These are phyloP conservation scores for Scleromitrula shiraiana DNA, from an alignment of 2,329 filamentous ascomycete genomes.

Conservation along the genomic window DNA sequence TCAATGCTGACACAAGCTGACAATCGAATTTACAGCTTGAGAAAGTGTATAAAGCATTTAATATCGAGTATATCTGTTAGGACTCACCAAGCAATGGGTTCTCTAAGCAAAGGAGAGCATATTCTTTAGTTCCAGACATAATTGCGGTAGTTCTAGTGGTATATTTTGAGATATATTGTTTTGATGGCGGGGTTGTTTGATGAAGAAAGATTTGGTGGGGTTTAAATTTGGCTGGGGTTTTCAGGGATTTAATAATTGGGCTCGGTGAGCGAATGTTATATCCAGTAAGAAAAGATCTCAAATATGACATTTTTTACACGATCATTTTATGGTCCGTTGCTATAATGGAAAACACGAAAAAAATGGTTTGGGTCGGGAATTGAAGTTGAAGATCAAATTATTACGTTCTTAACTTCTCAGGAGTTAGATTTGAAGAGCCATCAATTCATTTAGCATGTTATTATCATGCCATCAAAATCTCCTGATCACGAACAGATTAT, in stretches of 20 bases:
- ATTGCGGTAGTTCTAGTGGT: slow-evolving; percentile 10
- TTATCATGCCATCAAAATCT: slow-evolving; percentile 9
- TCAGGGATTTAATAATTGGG: background rate
- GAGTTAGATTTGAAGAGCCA: slow-evolving; percentile 4
- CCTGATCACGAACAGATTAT: slow-evolving; percentile 10
- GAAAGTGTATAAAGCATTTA: background rate
- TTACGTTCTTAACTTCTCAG: background rate
- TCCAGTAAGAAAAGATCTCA: background rate
- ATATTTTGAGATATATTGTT: slow-evolving; percentile 11
- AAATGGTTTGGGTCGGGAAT: background rate
- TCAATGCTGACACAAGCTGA: background rate
- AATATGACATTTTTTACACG: background rate
- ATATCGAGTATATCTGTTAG: background rate
- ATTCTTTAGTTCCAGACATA: slow-evolving; percentile 74
- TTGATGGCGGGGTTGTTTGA: slow-evolving; percentile 10
- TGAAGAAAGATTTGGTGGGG: slow-evolving; percentile 16
- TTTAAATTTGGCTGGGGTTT: slow-evolving; percentile 13
- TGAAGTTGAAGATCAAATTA: background rate
- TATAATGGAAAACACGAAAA: background rate
- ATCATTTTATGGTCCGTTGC: background rate
- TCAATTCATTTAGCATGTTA: slow-evolving; percentile 9
- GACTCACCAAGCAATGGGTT: slow-evolving; percentile 86
- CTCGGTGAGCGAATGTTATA: background rate
- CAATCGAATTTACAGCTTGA: background rate
- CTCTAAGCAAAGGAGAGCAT: slow-evolving; percentile 86